These are phyloP conservation scores for Pseudogymnoascus sp. DNA, from an alignment of 2,329 filamentous ascomycete species.

Conservation along the genomic window DNA sequence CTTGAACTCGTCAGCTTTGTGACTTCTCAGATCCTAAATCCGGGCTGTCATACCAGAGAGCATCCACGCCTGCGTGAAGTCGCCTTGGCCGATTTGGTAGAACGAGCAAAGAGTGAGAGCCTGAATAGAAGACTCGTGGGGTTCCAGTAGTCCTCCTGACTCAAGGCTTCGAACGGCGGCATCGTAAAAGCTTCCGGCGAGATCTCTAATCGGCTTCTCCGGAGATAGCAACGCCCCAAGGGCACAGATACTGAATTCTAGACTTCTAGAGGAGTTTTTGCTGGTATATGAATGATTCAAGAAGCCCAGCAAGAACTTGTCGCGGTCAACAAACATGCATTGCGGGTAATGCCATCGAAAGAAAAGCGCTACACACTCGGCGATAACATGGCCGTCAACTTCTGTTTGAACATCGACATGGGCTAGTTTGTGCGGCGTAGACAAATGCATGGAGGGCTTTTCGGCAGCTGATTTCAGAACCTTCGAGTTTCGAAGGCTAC, in stretches of 20 bases:
- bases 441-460: neutral
- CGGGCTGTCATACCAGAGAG: constrained; percentile 13
- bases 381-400: constrained; percentile 9
- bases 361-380: constrained; percentile 16
- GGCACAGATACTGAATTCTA: constrained; percentile 14
- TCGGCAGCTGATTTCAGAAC: neutral
- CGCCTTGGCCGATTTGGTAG: constrained; percentile 14
- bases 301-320: constrained; percentile 17
- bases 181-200: constrained; percentile 11
- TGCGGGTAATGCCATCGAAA: constrained; percentile 18
- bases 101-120: constrained; percentile 14
- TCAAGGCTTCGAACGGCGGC: constrained; percentile 10
- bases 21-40: neutral
- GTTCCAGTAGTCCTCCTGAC: constrained; percentile 10
- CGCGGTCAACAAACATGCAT: constrained; percentile 18
- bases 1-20: constrained; percentile 12
- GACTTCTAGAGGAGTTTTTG: constrained; percentile 12
- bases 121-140: constrained; percentile 13
- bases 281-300: constrained; percentile 1
- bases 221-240: constrained; percentile 17
- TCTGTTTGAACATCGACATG: neutral
- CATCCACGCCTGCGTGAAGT: constrained; percentile 17
- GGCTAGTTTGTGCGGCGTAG: neutral
- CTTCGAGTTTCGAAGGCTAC: neutral
- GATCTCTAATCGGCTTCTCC: constrained; percentile 3